A percentile compares a stretch with the other conserved stretches of the same genome.
Conservation (phyloP, 2,329 filamentous ascomycete genomes). For the Dactylellina drechsleri region DNA sequence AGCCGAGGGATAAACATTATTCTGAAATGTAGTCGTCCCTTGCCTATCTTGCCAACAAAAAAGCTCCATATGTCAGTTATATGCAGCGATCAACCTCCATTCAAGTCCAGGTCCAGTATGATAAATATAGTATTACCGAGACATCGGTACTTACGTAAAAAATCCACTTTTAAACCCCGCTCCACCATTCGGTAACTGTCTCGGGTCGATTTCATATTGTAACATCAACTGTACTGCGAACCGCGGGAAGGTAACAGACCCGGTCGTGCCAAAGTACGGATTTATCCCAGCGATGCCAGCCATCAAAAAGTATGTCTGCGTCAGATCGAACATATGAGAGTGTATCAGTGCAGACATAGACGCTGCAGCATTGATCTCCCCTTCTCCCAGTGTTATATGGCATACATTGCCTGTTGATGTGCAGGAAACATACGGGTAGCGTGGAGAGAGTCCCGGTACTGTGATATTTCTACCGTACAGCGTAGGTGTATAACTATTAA, state of each 20-base stretch:
- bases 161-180: conserved; percentile 23
- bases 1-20: conserved; percentile 67
- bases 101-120: too few relatives aligned
- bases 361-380: conserved; percentile 78
- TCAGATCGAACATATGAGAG: conserved; percentile 72
- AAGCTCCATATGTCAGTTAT: too few relatives aligned
- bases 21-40: conserved; percentile 15
- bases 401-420: conserved; percentile 71
- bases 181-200: conserved; percentile 70
- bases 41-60: background rate
- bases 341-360: conserved; percentile 73
- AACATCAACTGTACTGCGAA: conserved; percentile 79
- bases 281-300: conserved; percentile 80
- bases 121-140: background rate
- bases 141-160: conserved; percentile 26
- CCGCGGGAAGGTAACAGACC: conserved; percentile 73
- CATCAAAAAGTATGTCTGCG: conserved; percentile 75
- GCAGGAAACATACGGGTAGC: conserved; percentile 74
- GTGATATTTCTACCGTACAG: conserved; percentile 67
- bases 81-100: too few relatives aligned
- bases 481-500: conserved; percentile 69
- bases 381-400: conserved; percentile 74
- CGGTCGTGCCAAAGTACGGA: conserved; percentile 73
- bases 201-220: conserved; percentile 78
- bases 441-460: conserved; percentile 72